Conservation (phyloP, 208 protist genomes). For the Kentomonas sorsogonicus region DNA sequence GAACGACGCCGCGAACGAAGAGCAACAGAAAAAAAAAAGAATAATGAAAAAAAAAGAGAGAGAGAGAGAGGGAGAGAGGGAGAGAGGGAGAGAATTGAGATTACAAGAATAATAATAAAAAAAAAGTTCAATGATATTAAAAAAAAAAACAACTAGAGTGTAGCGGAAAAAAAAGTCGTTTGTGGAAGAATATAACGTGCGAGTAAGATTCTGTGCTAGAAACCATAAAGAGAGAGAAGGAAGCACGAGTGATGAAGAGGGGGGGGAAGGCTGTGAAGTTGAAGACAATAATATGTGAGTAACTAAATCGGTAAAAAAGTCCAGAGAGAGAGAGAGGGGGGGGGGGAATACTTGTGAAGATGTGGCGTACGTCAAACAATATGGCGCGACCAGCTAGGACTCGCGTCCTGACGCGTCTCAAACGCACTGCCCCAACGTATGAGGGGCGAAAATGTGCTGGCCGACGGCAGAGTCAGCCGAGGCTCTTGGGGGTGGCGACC, state of each 20-base stretch:
- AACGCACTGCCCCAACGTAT: too few relatives aligned
- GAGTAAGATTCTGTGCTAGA: background rate
- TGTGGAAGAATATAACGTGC: background rate
- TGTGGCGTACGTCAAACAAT: too few relatives aligned
- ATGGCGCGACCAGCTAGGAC: too few relatives aligned
- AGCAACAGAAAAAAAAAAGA: constrained; percentile 1
- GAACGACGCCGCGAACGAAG: background rate
- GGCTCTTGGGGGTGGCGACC: constrained; percentile 16
- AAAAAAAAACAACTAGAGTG: constrained; percentile 3
- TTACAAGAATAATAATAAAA: constrained; percentile 17
- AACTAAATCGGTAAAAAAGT: too few relatives aligned
- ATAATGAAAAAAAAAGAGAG: constrained; percentile 5
- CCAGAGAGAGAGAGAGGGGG: too few relatives aligned
- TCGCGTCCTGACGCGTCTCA: too few relatives aligned
- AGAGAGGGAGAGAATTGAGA: too few relatives aligned
- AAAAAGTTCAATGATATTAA: constrained; percentile 7
- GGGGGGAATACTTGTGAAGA: too few relatives aligned
- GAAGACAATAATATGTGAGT: background rate
- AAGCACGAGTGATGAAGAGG: background rate
- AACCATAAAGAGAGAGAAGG: too few relatives aligned
- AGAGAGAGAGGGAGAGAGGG: background rate
- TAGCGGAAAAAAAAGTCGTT: background rate
- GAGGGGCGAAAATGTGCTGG: too few relatives aligned
- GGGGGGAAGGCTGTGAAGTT: background rate
- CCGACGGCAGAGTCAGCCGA: background rate